Percentiles rank a stretch among this genome's conserved stretches.
Conservation (phyloP, 257 asterid species). For the Handroanthus guayacan region DNA sequence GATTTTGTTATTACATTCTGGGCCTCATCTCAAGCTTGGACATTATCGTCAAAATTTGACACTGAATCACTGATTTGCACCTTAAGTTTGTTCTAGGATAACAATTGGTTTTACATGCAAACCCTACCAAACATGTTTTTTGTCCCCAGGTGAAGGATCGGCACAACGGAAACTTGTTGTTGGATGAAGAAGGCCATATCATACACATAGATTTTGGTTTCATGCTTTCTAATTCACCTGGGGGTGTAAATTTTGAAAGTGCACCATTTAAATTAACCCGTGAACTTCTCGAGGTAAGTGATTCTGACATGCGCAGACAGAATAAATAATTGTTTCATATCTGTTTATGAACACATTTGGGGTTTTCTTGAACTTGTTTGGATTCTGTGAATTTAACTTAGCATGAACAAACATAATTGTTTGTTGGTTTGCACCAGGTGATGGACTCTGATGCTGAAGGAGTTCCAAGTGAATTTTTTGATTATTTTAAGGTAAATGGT, state of each 20-base stretch:
- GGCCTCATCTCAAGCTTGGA: conserved; percentile 14
- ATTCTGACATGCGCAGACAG: conserved; percentile 11
- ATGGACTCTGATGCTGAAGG: conserved; percentile 99
- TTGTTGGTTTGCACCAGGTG: conserved; percentile 68
- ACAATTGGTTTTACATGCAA: conserved; percentile 25
- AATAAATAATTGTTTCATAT: conserved; percentile 21
- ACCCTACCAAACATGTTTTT: conserved; percentile 17
- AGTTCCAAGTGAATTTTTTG: conserved; percentile 97
- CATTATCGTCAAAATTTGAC: neutral
- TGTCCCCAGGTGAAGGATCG: conserved; percentile 84
- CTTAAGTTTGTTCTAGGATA: conserved; percentile 22
- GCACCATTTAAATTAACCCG: conserved; percentile 99
- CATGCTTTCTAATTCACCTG: conserved; percentile 99
- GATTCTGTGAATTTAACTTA: conserved; percentile 24
- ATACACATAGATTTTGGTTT: conserved; percentile 99
- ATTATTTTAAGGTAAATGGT: conserved; percentile 81
- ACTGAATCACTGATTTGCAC: neutral
- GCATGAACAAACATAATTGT: conserved; percentile 26
- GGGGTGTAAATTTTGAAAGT: conserved; percentile 99
- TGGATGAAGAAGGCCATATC: conserved; percentile 99
- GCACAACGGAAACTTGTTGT: conserved; percentile 94
- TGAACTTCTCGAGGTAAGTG: conserved; percentile 92
- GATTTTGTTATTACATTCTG: neutral
- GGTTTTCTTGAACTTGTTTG: conserved; percentile 24
- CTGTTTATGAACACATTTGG: conserved; percentile 15